A percentile compares a stretch with the other conserved stretches of the same genome.
Conservation (phyloP, 495 filamentous ascomycete species). For the Lophiostoma macrostomum region DNA sequence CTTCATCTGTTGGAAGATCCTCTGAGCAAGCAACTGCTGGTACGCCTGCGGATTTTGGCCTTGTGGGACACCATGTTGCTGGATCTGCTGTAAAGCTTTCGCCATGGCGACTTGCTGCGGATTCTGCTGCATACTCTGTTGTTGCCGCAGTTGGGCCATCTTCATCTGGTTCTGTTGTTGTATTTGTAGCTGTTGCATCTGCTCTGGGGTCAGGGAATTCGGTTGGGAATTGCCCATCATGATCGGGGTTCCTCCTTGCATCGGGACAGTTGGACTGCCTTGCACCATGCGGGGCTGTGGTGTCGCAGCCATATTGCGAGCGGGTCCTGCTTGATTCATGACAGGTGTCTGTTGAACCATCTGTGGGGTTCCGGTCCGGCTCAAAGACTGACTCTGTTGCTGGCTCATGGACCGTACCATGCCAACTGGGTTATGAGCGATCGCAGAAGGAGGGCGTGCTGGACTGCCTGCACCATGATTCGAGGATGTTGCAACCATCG, state of each 20-base stretch:
- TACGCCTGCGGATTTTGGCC: conserved; percentile 23
- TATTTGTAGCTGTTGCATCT: conserved; percentile 25
- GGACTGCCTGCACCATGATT: conserved; percentile 73
- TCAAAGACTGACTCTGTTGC: conserved; percentile 58
- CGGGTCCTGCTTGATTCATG: conserved; percentile 45
- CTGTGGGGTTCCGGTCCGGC: conserved; percentile 73
- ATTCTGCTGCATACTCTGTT: conserved; percentile 8
- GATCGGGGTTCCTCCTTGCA: conserved; percentile 61
- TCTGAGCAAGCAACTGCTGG: conserved; percentile 8
- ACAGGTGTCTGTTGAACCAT: conserved; percentile 77
- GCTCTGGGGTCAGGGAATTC: conserved; percentile 33
- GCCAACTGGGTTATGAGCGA: conserved; percentile 65
- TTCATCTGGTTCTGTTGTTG: neutral
- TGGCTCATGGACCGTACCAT: conserved; percentile 81
- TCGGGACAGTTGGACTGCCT: conserved; percentile 50
- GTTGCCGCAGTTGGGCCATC: conserved; percentile 6
- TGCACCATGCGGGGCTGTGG: conserved; percentile 41
- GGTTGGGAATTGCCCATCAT: conserved; percentile 33
- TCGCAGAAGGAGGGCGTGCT: conserved; percentile 69
- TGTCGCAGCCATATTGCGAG: conserved; percentile 55
- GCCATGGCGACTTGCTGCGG: conserved; percentile 12
- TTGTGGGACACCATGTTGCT: conserved; percentile 16
- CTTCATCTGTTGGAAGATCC: conserved; percentile 10
- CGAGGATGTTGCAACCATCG: conserved; percentile 78
- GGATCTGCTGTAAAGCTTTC: conserved; percentile 16